phyloP scores from a whole-genome alignment of 1,139 yeast genomes.

The Suhomyces taliae region DNA sequence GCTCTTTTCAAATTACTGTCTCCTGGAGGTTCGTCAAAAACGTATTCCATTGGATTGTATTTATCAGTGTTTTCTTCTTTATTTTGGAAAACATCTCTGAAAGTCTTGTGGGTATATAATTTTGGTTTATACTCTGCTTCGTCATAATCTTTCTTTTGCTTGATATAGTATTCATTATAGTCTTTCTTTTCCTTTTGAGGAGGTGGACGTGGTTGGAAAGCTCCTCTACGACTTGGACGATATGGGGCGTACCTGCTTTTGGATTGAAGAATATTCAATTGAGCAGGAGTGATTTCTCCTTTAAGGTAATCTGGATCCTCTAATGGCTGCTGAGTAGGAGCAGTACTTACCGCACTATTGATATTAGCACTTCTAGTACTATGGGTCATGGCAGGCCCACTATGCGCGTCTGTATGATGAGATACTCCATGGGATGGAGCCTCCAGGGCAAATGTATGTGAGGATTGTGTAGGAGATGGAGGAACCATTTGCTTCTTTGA shows the following conservation, averaged over 20 bases:
- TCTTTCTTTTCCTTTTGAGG: slow-evolving; percentile 1
- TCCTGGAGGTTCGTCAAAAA: slow-evolving; percentile 32
- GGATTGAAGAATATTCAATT: slow-evolving; percentile 29
- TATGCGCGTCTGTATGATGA: background rate
- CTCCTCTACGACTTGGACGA: slow-evolving; percentile 5
- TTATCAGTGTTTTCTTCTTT: slow-evolving; percentile 29
- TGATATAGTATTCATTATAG: slow-evolving; percentile 38
- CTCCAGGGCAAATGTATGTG: background rate
- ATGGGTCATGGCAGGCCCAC: background rate
- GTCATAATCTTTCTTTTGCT: slow-evolving; percentile 38
- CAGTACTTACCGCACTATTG: background rate
- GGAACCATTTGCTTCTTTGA: slow-evolving; percentile 2
- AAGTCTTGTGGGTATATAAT: slow-evolving; percentile 43
- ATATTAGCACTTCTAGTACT: background rate
- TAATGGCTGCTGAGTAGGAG: background rate
- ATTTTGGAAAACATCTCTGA: slow-evolving; percentile 40
- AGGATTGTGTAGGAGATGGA: slow-evolving; percentile 4
- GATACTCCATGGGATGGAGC: background rate
- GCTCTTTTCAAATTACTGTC: slow-evolving; percentile 28
- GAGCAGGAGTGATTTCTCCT: slow-evolving; percentile 40
- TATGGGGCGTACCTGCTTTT: slow-evolving; percentile 8
- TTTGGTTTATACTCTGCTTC: slow-evolving; percentile 37
- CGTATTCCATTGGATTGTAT: slow-evolving; percentile 45
- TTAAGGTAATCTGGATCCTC: slow-evolving; percentile 33
- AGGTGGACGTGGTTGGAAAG: slow-evolving; percentile 2